These are phyloP conservation scores for Oemleria cerasiformis DNA, from an alignment of 306 rosid species.

Conservation along the genomic window DNA sequence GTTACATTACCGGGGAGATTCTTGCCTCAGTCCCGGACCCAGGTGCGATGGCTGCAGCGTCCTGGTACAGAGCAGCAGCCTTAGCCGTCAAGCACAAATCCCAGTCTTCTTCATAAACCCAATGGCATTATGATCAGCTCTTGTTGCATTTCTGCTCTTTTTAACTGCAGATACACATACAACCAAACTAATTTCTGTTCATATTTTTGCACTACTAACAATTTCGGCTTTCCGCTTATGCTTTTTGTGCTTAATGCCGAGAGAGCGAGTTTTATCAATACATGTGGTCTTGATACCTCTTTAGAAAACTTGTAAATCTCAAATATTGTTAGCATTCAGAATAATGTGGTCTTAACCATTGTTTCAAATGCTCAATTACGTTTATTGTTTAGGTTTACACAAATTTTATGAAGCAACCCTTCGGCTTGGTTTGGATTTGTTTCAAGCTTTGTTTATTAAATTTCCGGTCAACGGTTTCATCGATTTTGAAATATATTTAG, in stretches of 20 bases:
- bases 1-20: slow-evolving; percentile 56
- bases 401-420: neutral
- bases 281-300: slow-evolving; percentile 13
- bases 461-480: too few species aligned
- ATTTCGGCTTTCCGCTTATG: slow-evolving; percentile 74
- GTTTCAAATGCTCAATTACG: neutral
- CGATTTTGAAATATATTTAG: too few species aligned
- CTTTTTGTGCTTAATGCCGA: slow-evolving; percentile 54
- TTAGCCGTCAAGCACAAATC: slow-evolving; percentile 47
- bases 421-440: neutral
- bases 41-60: slow-evolving; percentile 91
- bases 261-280: slow-evolving; percentile 43
- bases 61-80: slow-evolving; percentile 95
- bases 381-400: neutral
- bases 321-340: neutral
- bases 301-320: neutral
- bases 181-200: slow-evolving; percentile 35
- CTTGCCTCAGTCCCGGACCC: slow-evolving; percentile 87
- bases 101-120: slow-evolving; percentile 23
- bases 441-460: neutral
- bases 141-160: slow-evolving; percentile 33
- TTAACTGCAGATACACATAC: slow-evolving; percentile 38
- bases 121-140: neutral
- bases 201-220: slow-evolving; percentile 30
- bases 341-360: neutral